Percentiles rank a stretch among this genome's conserved stretches.
These are phyloP conservation scores for Talaromyces amestolkiae DNA, from an alignment of 2,329 filamentous ascomycete genomes.

Conservation along the genomic window DNA sequence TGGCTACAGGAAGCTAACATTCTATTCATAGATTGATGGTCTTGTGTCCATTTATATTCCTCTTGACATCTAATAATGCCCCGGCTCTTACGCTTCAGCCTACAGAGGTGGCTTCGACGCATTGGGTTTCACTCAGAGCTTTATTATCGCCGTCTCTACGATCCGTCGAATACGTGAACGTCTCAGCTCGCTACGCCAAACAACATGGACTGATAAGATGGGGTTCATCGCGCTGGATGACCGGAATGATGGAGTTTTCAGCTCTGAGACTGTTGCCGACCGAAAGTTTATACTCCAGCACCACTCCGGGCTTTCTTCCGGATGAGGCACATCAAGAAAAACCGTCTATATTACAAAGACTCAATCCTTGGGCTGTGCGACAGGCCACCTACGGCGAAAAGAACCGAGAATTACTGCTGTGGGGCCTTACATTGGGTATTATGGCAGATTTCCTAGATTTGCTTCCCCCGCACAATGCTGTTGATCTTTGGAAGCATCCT, in stretches of 20 bases:
- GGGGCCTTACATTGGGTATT: conserved; percentile 67
- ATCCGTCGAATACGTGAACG: conserved; percentile 62
- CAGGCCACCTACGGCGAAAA: conserved; percentile 30
- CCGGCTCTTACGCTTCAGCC: conserved; percentile 63
- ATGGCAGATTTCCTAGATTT: conserved; percentile 67
- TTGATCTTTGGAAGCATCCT: conserved; percentile 65
- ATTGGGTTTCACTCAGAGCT: conserved; percentile 65
- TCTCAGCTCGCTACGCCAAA: conserved; percentile 60
- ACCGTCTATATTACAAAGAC: conserved; percentile 25
- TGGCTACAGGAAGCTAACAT: background rate
- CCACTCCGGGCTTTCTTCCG: conserved; percentile 51
- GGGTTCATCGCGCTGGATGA: conserved; percentile 54
- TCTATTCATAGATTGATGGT: conserved; percentile 58
- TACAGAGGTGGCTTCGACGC: conserved; percentile 64
- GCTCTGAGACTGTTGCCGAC: conserved; percentile 62
- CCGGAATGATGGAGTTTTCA: conserved; percentile 67
- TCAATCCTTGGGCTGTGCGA: conserved; percentile 30
- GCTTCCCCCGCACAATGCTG: conserved; percentile 61
- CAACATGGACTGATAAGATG: conserved; percentile 55
- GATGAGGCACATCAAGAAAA: conserved; percentile 23
- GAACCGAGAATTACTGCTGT: conserved; percentile 57
- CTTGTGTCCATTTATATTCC: conserved; percentile 66
- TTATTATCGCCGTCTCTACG: conserved; percentile 60
- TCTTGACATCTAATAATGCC: conserved; percentile 56
- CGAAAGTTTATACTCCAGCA: conserved; percentile 58